These are phyloP conservation scores for Leccinum pellstonianum DNA, from an alignment of 768 basidiomycete genomes.

Conservation along the genomic window DNA sequence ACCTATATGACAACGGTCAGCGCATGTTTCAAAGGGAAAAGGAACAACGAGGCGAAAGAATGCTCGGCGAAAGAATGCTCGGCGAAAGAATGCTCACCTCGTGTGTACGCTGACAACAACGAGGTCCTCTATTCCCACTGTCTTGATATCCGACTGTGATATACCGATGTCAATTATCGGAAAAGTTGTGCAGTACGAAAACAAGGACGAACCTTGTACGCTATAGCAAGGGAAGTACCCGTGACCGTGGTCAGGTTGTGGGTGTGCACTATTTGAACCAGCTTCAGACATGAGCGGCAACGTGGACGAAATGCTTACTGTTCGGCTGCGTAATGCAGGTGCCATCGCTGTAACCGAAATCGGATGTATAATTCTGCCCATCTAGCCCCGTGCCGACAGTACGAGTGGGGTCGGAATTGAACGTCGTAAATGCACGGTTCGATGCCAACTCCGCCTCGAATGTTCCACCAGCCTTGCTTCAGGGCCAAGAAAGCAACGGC, in stretches of 20 bases:
- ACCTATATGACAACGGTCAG: conserved; percentile 4
- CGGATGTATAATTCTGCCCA: not conserved
- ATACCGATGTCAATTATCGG: not conserved
- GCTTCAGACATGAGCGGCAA: not conserved
- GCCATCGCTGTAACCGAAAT: not conserved
- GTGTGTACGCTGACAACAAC: not conserved
- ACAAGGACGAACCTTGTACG: conserved; percentile 15
- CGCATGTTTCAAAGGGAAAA: not conserved
- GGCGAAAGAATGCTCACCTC: too few relatives aligned
- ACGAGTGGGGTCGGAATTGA: not conserved
- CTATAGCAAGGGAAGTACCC: conserved; percentile 10
- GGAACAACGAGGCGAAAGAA: too few relatives aligned
- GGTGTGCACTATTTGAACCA: conserved; percentile 12
- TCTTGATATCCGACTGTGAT: not conserved
- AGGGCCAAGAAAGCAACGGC: not conserved
- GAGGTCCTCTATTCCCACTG: not conserved
- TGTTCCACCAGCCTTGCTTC: not conserved
- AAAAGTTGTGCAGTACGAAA: not conserved
- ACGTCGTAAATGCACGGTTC: conserved; percentile 4
- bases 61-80: too few relatives aligned
- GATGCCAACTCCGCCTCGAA: conserved; percentile 6
- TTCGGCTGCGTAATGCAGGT: conserved; percentile 8
- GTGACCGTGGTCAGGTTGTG: conserved; percentile 7
- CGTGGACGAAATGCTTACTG: conserved; percentile 5
- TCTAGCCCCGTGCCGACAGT: conserved; percentile 1